Base-by-base conservation (phyloP, 768 basidiomycete genomes). In the Trametes gibbosa region DNA sequence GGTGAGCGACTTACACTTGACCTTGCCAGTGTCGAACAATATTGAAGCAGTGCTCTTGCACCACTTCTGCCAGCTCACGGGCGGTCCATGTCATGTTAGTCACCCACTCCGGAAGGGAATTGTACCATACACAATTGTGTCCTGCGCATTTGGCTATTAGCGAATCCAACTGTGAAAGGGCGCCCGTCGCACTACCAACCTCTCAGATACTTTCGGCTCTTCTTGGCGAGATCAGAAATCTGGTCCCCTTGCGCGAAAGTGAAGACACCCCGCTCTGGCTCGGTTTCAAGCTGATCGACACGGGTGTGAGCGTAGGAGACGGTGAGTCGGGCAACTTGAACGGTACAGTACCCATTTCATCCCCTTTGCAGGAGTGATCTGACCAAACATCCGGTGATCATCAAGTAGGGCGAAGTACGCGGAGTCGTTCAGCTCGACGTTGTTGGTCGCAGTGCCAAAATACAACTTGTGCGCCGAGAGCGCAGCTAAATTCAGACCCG, bases 1-100 rank as follows among this genome's bases (percentile, higher is more conserved):
- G 21, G 2, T 5, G 5, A 42, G 34, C 17, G 10, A 59, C 72
- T 63, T 64, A 84, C 76, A 83, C 73, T 66, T 82, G 64, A 25
- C 83, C 83, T 60, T 72, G 76, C 65, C 79, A 85, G 59, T 80
- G 82, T 12, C 70, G 68, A 19, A 83, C 80, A 19, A 83, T 69
- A 5, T 77, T 80, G 37, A 70, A 67, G 59, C 79, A 79, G 63
- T 84, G 83, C 19, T 72, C 78, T 58, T 76, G 64, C 45, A 85
- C 69, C 56, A 83, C 77, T 35, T 73, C 66, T 3, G 70, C 63
- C 21, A 77, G 69, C 25, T 65, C 64, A 0, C 70, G 54, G 13
- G 68, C 61, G 69, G 62, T 64, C 65, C 79, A 81, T 35, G 68
- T 65, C 34, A 69, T 70, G 21, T 61, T 45, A 2, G 70, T 59